Base-by-base conservation (phyloP, 768 basidiomycete genomes). In the Terana coerulea region DNA sequence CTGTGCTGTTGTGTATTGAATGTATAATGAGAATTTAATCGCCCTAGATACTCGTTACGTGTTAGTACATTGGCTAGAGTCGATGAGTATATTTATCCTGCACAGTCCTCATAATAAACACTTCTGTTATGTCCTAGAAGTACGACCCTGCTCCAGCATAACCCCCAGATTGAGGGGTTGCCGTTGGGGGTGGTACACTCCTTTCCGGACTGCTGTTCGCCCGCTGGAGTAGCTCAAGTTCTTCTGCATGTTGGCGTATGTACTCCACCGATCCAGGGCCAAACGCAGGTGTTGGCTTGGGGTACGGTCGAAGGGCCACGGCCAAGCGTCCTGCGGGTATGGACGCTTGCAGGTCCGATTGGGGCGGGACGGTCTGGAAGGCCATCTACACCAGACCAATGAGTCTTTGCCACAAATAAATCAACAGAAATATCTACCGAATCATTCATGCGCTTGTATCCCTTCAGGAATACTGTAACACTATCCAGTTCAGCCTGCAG, bases 361-460 rank as follows among this genome's bases (percentile, higher is more conserved):
- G 79, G 1, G 80, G 68, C 0, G 93, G 90, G 15, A 98, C 78
- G 0, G 90, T 81, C 58, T 92, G 85, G 64, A 95, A 98, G 30
- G 88, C 82, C n/a, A 98, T 64, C 95, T 98, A n/a, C 36, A 43
- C 26, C 14, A 19, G n/a, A 17, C 11, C 17, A 22, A 21, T 22
- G n/a, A 36, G 30, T 4, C 21, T n/a, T 30, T 8, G 9, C 4
- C 4, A 11, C 22, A 19, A 15, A 42, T 36, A 42, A 22, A 45
- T 21, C 42, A n/a, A 51, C 15, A 8, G 30, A 28, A n/a, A n/a
- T n/a, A 35, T 44, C 74, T 57, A 95, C 95, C 50, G 92, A 84
- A 62, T 98, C 89, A 59, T 98, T 99, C 59, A 88, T 74, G 63
- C 84, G 88, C 69, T 82, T 84, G 67, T 98, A 99, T 53, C 88